Evolutionary conservation across 305 asterid species (phyloP).

Genomic region (Fraxinus baroniana): DNA sequence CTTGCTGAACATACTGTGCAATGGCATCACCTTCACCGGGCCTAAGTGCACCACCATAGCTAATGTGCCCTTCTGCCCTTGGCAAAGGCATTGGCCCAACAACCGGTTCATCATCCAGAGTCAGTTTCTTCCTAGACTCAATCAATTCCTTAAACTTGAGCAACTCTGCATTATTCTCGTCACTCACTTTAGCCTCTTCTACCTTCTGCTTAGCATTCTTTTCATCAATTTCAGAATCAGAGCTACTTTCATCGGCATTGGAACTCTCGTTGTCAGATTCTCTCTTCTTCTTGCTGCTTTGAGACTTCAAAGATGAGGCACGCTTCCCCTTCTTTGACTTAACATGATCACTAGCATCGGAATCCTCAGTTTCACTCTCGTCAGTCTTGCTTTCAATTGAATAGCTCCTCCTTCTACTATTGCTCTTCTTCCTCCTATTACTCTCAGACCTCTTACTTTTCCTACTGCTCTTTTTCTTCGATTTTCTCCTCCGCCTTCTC

Average conservation of each 20-base stretch:
- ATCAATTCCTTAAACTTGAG: conserved; percentile 35
- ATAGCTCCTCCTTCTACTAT: background rate
- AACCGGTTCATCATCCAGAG: background rate
- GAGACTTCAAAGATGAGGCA: background rate
- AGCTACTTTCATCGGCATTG: background rate
- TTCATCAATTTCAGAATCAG: conserved; percentile 25
- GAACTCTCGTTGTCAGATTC: background rate
- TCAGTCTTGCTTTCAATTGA: background rate
- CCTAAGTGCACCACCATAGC: conserved; percentile 99
- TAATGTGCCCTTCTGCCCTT: conserved; percentile 88
- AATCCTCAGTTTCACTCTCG: background rate
- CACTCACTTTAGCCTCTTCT: conserved; percentile 37
- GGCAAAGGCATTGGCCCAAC: conserved; percentile 55
- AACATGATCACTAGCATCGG: background rate
- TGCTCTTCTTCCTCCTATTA: background rate
- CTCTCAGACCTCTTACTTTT: background rate
- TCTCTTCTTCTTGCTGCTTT: background rate
- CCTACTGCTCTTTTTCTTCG: background rate
- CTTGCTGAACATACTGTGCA: conserved; percentile 55
- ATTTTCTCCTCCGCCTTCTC: background rate
- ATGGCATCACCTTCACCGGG: conserved; percentile 97
- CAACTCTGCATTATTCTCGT: conserved; percentile 51
- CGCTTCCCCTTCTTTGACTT: background rate
- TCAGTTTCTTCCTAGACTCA: background rate
- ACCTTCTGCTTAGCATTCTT: conserved; percentile 31